Base-by-base conservation (phyloP, 2,329 filamentous ascomycete species). In the Botrytis elliptica region DNA sequence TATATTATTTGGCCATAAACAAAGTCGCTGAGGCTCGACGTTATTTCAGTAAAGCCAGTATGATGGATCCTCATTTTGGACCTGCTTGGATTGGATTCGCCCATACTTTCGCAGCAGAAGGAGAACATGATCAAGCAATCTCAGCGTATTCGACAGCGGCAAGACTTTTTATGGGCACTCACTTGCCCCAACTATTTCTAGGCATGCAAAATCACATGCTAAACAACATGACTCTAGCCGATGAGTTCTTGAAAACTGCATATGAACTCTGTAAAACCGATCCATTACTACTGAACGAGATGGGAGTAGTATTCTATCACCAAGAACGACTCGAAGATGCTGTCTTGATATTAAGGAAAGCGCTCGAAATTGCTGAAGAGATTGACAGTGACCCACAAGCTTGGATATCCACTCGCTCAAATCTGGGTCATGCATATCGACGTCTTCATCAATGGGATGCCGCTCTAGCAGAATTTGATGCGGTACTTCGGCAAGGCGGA, bases 81-180 rank as follows among this genome's bases (percentile, higher is more conserved):
- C 93, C 96, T 1, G 96, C 96, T 4, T 99, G 96, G 96, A 98
- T 99, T 77, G 96, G 97, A 1, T 99, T 99, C 81, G 96, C 96
- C 1, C 97, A 99, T 82, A 99, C 96, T 0, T 99, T 99, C 81
- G 96, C 96, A 1, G 95, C 94, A 18, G 96, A 99, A 82, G 96
- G 96, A 70, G 96, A 99, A 83, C 95, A 98, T 82, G 96, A 99
- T 82, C 96, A 99, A 84, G 96, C 96, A 66, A 98, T 99, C 76
- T 97, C 95, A 14, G 96, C 97, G 0, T 99, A 99, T 84, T 97
- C 93, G 44, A 99, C 96, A 0, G 96, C 96, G 0, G 95, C 95
- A 2, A 89, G 96, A 57, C 85, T 99, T 0, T 99, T 99, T 83
- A 97, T 98, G 85, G 96, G 96, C 57, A 98, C 95, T 0, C 97